phyloP scores from a whole-genome alignment of 345 rosid species.

The Melaleuca alternifolia region DNA sequence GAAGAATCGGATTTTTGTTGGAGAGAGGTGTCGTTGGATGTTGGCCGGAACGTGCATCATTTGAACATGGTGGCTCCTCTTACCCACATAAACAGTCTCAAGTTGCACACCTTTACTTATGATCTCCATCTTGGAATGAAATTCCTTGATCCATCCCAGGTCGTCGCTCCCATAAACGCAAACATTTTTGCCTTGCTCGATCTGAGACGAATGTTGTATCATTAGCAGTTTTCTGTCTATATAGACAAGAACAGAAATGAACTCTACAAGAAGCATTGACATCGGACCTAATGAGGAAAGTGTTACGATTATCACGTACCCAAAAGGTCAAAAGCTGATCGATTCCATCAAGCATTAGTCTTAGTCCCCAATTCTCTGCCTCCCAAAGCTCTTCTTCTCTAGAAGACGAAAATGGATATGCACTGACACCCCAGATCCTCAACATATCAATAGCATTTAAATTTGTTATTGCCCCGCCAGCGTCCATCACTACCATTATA shows the following conservation, averaged over 20 bases:
- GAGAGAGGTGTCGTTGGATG: conserved; percentile 25
- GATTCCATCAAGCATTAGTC: conserved; percentile 37
- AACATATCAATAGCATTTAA: conserved; percentile 64
- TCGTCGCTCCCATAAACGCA: conserved; percentile 55
- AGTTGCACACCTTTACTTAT: conserved; percentile 30
- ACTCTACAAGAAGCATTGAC: not conserved
- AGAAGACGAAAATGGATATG: conserved; percentile 59
- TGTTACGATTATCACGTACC: conserved; percentile 26
- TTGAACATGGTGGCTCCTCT: conserved; percentile 14
- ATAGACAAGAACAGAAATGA: not conserved
- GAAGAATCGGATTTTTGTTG: conserved; percentile 34
- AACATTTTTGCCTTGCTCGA: conserved; percentile 41
- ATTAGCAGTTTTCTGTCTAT: not conserved
- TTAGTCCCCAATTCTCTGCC: conserved; percentile 40
- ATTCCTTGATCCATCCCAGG: conserved; percentile 39
- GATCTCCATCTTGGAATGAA: conserved; percentile 24
- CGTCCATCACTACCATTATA: conserved; percentile 47
- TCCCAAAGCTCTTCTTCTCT: conserved; percentile 67
- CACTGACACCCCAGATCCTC: conserved; percentile 60
- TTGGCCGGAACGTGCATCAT: conserved; percentile 8
- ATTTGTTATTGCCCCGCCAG: conserved; percentile 40
- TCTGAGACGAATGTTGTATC: conserved; percentile 25
- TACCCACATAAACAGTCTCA: conserved; percentile 45
- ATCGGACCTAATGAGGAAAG: not conserved
- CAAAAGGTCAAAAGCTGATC: conserved; percentile 32